phyloP scores from a whole-genome alignment of 495 filamentous ascomycete species.

The Cercophora newfieldiana region DNA sequence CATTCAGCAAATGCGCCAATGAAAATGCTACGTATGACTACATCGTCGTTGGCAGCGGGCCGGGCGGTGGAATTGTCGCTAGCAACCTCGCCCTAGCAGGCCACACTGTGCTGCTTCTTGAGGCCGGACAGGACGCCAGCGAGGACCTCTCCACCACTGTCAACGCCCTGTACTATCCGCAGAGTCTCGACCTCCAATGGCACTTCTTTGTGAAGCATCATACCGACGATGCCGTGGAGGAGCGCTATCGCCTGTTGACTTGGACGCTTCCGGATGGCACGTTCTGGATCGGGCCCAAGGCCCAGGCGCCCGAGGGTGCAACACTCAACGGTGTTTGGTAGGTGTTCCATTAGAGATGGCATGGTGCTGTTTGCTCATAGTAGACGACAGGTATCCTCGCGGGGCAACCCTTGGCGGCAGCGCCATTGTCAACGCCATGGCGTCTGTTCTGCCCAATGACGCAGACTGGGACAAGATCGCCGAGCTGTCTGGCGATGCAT shows the following conservation, averaged over 20 bases:
- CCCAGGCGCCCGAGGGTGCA: slow-evolving; percentile 36
- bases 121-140: slow-evolving; percentile 61
- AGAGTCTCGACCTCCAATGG: slow-evolving; percentile 30
- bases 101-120: slow-evolving; percentile 59
- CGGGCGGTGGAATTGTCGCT: slow-evolving; percentile 65
- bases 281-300: slow-evolving; percentile 36
- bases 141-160: slow-evolving; percentile 38
- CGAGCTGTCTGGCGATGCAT: slow-evolving; percentile 38
- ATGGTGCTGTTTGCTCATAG: background rate
- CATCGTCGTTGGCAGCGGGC: slow-evolving; percentile 63
- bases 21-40: slow-evolving; percentile 52
- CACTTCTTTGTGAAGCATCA: slow-evolving; percentile 31
- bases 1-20: background rate
- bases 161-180: slow-evolving; percentile 21
- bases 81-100: slow-evolving; percentile 60
- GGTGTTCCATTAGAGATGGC: background rate
- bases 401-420: slow-evolving; percentile 44
- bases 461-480: slow-evolving; percentile 35
- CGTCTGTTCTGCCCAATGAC: slow-evolving; percentile 36
- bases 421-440: slow-evolving; percentile 44
- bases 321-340: slow-evolving; percentile 36
- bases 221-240: slow-evolving; percentile 22
- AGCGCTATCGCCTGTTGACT: slow-evolving; percentile 5
- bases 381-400: slow-evolving; percentile 34
- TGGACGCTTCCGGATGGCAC: slow-evolving; percentile 34